Conservation (phyloP, 306 rosid genomes). For the Ochetophila trinervis region DNA sequence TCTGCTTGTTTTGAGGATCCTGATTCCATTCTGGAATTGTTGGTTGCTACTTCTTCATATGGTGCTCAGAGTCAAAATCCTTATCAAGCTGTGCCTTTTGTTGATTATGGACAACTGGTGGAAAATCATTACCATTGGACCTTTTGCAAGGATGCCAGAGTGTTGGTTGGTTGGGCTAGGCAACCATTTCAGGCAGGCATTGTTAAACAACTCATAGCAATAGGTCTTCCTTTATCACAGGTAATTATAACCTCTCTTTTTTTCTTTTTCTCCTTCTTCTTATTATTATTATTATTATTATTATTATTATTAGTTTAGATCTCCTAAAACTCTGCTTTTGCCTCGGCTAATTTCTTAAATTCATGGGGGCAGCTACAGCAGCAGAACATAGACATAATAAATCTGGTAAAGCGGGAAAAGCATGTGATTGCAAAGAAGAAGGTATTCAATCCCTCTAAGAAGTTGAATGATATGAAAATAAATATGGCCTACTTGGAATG, state of each 20-base stretch:
- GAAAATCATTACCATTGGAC: constrained; percentile 19
- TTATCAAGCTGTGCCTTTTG: constrained; percentile 4
- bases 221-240: constrained; percentile 32
- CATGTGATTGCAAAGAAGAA: constrained; percentile 1
- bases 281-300: too few species aligned
- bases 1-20: constrained; percentile 52
- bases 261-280: too few species aligned
- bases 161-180: background rate
- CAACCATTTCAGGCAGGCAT: constrained; percentile 33
- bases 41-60: constrained; percentile 18
- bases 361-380: constrained; percentile 21
- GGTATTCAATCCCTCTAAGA: constrained; percentile 21
- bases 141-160: constrained; percentile 15
- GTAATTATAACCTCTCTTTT: constrained; percentile 22
- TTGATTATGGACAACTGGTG: constrained; percentile 39
- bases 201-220: constrained; percentile 34
- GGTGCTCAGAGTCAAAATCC: background rate
- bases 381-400: background rate
- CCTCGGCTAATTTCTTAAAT: background rate
- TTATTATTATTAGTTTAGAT: too few species aligned
- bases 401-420: constrained; percentile 9
- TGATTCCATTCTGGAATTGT: constrained; percentile 27
- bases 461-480: constrained; percentile 33
- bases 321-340: background rate
- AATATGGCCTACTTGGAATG: constrained; percentile 52